Base-by-base conservation (phyloP, 441 rosid genomes). In the Aleurites moluccanus region DNA sequence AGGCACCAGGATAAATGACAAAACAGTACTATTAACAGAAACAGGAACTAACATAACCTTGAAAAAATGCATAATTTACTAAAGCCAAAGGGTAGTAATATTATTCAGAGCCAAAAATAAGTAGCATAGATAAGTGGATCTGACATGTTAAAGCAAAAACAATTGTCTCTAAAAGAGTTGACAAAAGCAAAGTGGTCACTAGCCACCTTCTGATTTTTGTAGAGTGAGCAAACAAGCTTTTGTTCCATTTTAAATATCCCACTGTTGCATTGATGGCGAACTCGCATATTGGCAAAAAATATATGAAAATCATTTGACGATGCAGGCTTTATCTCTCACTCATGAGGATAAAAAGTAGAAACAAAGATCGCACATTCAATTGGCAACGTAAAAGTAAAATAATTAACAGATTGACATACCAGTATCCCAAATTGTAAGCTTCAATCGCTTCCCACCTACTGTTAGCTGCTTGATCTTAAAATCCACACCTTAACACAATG, bases 341-440 rank as follows among this genome's bases (percentile, higher is more conserved):
- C 21, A 20, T 40, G 9, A 27, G 59, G 28, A 50, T 10, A 50
- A 55, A 73, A 47, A 40, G 45, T 13, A 35, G 52, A 57, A 44
- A 70, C 52, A 55, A 33, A 47, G 28, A 44, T 3, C 7, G 55
- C 18, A 21, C 21, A 42, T 21, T 21, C 50, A 59, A 40, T 4
- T 49, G 28, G 27, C 52, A 42, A 59, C n/a, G n/a, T 23, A 35
- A 69, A 27, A 53, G 61, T 50, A 20, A 65, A 73, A 20, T 25
- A 64, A 59, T 3, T 28, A 68, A 52, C 45, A 45, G 73, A 65
- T 50, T 49, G 67, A 82, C 84, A 56, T 82, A 92, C 98, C 99
- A 63, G 99, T 95, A 80, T 95, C 99, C 99, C 99, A 95, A 81
- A 95, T 92, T 61, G 98, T 95, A 72, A 95, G 91, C 86, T 95